phyloP scores from a whole-genome alignment of 306 rosid species.

The Vigna mungo region DNA sequence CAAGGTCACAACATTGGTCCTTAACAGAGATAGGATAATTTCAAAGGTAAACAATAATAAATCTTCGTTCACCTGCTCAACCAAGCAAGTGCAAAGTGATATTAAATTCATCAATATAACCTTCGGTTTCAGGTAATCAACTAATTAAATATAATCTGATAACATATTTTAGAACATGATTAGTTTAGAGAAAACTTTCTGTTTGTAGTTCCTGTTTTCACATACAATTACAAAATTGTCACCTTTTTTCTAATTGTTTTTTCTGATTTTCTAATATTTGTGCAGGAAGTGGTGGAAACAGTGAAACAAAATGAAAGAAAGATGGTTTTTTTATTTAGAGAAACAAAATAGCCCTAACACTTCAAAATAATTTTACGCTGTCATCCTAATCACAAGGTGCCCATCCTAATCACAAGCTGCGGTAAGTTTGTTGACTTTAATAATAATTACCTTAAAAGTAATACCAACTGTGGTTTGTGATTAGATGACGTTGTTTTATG shows the following conservation, averaged over 20 bases:
- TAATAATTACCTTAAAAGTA: no score
- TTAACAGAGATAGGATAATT: background rate
- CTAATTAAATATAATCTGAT: background rate
- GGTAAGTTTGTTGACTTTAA: no score
- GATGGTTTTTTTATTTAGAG: background rate
- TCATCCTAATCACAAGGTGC: no score
- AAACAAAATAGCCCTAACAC: no score
- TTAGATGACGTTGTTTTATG: no score
- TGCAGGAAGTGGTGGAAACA: background rate
- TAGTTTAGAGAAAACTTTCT: background rate
- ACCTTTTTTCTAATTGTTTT: background rate
- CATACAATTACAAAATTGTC: background rate
- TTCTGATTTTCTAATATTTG: background rate
- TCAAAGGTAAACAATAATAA: constrained; percentile 22
- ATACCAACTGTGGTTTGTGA: no score
- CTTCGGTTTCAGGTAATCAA: background rate
- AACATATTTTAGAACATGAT: background rate
- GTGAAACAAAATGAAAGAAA: background rate
- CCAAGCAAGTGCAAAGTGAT: background rate
- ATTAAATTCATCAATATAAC: no score
- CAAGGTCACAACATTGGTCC: background rate
- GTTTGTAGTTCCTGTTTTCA: background rate
- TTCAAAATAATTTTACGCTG: no score
- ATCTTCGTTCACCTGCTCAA: background rate
- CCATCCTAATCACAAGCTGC: no score